Percentiles rank a stretch among this genome's conserved stretches.
phyloP scores from a whole-genome alignment of 2,329 filamentous ascomycete genomes.

The Onygena corvina region DNA sequence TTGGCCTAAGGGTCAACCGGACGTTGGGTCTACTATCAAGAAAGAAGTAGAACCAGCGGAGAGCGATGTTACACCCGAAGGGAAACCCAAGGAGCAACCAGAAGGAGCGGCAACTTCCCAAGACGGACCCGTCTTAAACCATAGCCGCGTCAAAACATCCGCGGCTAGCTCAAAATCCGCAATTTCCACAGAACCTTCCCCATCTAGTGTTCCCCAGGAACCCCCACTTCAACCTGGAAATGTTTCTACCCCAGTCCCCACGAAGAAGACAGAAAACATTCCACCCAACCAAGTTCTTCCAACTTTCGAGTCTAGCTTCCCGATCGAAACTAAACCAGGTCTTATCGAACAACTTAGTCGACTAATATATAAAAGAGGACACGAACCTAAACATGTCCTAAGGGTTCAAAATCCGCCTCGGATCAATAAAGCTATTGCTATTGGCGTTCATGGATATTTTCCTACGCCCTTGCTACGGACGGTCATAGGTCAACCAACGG shows the following conservation, averaged over 20 bases:
- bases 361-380: slow-evolving; percentile 43
- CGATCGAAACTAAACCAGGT: slow-evolving; percentile 42
- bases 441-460: slow-evolving; percentile 90
- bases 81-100: background rate
- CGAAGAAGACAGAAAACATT: slow-evolving; percentile 10
- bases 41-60: background rate
- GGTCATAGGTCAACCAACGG: slow-evolving; percentile 86
- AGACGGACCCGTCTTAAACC: background rate
- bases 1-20: background rate
- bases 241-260: slow-evolving; percentile 14
- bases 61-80: background rate
- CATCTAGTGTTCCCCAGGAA: background rate
- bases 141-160: background rate
- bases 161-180: background rate
- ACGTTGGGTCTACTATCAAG: background rate
- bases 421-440: slow-evolving; percentile 76
- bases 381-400: slow-evolving; percentile 56
- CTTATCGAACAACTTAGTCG: slow-evolving; percentile 47
- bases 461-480: slow-evolving; percentile 76
- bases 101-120: background rate
- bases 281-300: slow-evolving; percentile 40
- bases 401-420: slow-evolving; percentile 55
- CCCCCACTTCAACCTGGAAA: slow-evolving; percentile 13
- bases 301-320: slow-evolving; percentile 37
- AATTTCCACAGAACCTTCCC: background rate